These are phyloP conservation scores for Amoeboaphelidium occidentale DNA, from an alignment of 371 early-diverging fungal species.

Conservation along the genomic window DNA sequence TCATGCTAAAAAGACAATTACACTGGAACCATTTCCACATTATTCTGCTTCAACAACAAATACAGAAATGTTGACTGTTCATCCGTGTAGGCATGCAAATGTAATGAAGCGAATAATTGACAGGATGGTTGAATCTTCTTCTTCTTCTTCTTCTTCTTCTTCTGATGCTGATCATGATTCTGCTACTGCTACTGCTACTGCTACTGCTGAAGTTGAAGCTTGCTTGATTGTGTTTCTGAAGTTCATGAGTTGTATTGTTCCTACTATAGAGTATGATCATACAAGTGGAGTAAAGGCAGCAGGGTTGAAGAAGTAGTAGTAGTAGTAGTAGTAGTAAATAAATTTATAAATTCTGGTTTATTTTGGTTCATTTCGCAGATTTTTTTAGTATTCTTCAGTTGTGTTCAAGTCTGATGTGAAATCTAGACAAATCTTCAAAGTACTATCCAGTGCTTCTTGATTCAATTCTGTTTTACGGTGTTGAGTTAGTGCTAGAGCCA, in stretches of 20 bases:
- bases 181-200: neutral
- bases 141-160: neutral
- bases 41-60: constrained; percentile 40
- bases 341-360: too few relatives aligned
- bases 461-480: neutral
- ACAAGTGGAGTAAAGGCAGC: too few relatives aligned
- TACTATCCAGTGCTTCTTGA: neutral
- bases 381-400: too few relatives aligned
- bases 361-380: too few relatives aligned
- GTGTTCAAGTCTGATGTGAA: neutral
- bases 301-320: too few relatives aligned
- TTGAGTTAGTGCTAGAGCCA: neutral
- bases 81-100: constrained; percentile 92
- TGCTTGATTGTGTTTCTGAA: constrained; percentile 79
- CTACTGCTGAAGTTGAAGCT: constrained; percentile 8
- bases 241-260: constrained; percentile 84
- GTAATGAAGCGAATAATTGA: constrained; percentile 90
- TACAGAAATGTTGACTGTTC: constrained; percentile 51
- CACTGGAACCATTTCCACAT: constrained; percentile 86
- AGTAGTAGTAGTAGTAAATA: too few relatives aligned
- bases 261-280: constrained; percentile 93
- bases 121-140: constrained; percentile 23
- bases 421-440: neutral
- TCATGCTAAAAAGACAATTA: constrained; percentile 92
- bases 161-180: neutral